Evolutionary conservation across 129 eudicot genomes (phyloP).

Genomic region (Centella asiatica): DNA sequence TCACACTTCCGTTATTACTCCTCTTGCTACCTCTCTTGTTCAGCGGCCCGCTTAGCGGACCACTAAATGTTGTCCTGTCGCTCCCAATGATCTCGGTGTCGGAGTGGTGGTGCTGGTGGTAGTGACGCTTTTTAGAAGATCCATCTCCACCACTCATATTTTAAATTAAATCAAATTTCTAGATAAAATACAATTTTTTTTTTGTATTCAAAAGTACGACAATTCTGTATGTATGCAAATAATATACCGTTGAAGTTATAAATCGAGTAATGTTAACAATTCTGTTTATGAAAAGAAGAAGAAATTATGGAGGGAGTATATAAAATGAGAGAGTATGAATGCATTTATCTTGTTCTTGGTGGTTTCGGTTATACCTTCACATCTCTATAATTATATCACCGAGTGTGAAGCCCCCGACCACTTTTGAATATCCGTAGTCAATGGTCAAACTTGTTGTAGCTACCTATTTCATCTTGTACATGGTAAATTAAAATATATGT

Average conservation of each 20-base stretch:
- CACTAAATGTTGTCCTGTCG: slow-evolving; percentile 35
- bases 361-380: background rate
- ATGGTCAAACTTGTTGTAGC: too few species aligned
- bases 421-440: too few species aligned
- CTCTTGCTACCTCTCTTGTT: slow-evolving; percentile 28
- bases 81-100: slow-evolving; percentile 29
- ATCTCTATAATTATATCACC: background rate
- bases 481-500: too few species aligned
- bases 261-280: too few species aligned
- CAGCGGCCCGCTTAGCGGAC: slow-evolving; percentile 35
- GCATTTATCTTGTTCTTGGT: background rate
- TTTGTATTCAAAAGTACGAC: too few species aligned
- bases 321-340: background rate
- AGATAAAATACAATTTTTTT: too few species aligned
- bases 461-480: too few species aligned
- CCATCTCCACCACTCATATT: slow-evolving; percentile 21
- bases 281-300: too few species aligned
- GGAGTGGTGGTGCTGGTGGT: slow-evolving; percentile 27
- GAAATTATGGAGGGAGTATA: background rate
- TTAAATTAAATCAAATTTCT: slow-evolving; percentile 12
- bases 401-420: too few species aligned
- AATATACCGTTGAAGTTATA: too few species aligned
- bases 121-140: slow-evolving; percentile 1
- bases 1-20: background rate
- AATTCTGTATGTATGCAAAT: background rate